phyloP scores from a whole-genome alignment of 2,329 filamentous ascomycete species.

The Aspergillus amoenus region DNA sequence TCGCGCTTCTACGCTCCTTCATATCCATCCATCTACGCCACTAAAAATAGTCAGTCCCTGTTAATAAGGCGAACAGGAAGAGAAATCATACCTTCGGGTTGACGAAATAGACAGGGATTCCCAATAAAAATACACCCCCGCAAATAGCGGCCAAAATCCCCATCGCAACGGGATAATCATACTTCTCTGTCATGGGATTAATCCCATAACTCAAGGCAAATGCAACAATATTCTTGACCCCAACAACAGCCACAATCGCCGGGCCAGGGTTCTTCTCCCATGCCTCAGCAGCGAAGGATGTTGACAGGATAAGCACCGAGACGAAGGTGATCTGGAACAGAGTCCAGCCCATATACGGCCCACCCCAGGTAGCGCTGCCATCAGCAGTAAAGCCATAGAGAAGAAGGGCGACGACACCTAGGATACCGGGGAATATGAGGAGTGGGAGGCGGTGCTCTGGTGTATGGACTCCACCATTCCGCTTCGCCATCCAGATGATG shows the following conservation, averaged over 20 bases:
- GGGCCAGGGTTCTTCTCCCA: slow-evolving; percentile 34
- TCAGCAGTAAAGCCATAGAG: slow-evolving; percentile 34
- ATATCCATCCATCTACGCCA: slow-evolving; percentile 6
- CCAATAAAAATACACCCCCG: slow-evolving; percentile 22
- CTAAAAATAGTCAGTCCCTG: background rate
- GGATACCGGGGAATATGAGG: slow-evolving; percentile 32
- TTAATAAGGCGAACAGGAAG: background rate
- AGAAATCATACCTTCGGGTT: slow-evolving; percentile 23
- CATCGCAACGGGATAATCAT: slow-evolving; percentile 26
- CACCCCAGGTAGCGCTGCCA: slow-evolving; percentile 23
- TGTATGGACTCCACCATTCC: slow-evolving; percentile 31
- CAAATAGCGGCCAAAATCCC: slow-evolving; percentile 24
- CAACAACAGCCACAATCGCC: slow-evolving; percentile 29
- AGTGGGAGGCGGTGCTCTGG: slow-evolving; percentile 38
- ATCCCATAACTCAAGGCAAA: slow-evolving; percentile 31
- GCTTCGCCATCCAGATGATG: slow-evolving; percentile 30
- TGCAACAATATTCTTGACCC: slow-evolving; percentile 28
- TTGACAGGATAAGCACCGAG: slow-evolving; percentile 29
- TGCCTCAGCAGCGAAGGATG: slow-evolving; percentile 35
- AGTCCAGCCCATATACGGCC: slow-evolving; percentile 30
- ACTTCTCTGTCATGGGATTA: slow-evolving; percentile 24
- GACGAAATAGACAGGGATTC: slow-evolving; percentile 25
- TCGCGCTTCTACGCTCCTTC: background rate
- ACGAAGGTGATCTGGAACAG: slow-evolving; percentile 25
- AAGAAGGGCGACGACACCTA: slow-evolving; percentile 29